Evolutionary conservation across 2,329 filamentous ascomycete genomes (phyloP), one percentile per base, ranked within the genome.

Genomic region (Aspergillus caelatus): DNA sequence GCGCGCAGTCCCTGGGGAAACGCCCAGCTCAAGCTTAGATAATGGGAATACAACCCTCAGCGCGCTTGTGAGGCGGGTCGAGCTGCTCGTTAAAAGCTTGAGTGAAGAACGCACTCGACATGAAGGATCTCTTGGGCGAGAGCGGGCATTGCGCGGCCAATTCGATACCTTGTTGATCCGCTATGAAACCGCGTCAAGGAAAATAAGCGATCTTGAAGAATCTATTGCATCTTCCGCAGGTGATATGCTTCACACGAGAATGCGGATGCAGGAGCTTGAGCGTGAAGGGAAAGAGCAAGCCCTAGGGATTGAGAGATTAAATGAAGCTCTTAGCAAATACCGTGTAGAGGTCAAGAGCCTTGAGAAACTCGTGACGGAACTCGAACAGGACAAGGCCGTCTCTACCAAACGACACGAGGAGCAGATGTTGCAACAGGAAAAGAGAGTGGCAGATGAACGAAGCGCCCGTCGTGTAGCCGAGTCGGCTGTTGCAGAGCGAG

Each of bases 201-300:
- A 78, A 58, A 75, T 79, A 50, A 67, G 68, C 14, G 74, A 73
- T 12, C 69, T 82, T 7, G 79, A 82, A 65, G 72, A 76, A 12
- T 72, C 74, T 0, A 74, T 79, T 39, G 75, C 79, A 41, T 74
- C 75, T n/a, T 78, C 80, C n/a, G 77, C 79, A 6, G 74, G 78
- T 26, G 80, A 83, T 59, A 79, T 82, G 74, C 72, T 82, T 6
- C 76, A 80, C 52, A 74, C 77, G n/a, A 72, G 80, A 50, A 80
- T 81, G 71, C 72, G 75, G 53, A 75, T 79, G 66, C 79, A 80
- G 63, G 74, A 76, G 11, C 70, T 82, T 34, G 81, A 81, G 62
- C 72, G 69, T 41, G 76, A 82, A 65, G 70, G 75, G 28, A 66
- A 76, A 9, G 77, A 81, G 54, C 77, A 82, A 57, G 75, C 74